Conservation (phyloP, 2,329 filamentous ascomycete genomes). For the Penicillium sp. region DNA sequence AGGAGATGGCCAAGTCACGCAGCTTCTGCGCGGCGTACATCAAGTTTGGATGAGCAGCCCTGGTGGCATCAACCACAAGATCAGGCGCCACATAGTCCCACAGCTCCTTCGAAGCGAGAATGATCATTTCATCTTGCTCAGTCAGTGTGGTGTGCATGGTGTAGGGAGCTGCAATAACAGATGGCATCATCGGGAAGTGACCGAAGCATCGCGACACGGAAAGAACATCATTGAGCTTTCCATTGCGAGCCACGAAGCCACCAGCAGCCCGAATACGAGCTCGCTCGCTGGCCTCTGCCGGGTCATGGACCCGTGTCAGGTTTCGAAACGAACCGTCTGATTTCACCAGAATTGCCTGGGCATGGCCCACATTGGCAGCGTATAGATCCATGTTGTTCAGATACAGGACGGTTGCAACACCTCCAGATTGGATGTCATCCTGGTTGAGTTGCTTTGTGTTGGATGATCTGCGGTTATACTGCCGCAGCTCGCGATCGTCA, state of each 20-base stretch:
- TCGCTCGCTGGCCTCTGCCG: constrained; percentile 81
- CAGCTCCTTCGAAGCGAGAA: constrained; percentile 87
- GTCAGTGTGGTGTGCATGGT: constrained; percentile 77
- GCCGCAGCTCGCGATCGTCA: constrained; percentile 69
- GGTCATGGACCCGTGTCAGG: constrained; percentile 90
- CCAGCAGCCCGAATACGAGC: constrained; percentile 91
- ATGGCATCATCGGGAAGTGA: constrained; percentile 88
- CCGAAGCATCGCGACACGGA: constrained; percentile 94
- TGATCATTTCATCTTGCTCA: constrained; percentile 89
- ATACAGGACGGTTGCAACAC: constrained; percentile 90
- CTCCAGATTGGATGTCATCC: constrained; percentile 87
- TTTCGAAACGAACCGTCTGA: constrained; percentile 82
- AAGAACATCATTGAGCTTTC: constrained; percentile 87
- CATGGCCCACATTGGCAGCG: constrained; percentile 93
- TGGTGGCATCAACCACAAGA: constrained; percentile 87
- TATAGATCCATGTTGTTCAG: constrained; percentile 88
- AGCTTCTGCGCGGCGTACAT: constrained; percentile 96
- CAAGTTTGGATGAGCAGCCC: constrained; percentile 82
- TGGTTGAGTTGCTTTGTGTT: constrained; percentile 79
- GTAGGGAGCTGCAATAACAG: constrained; percentile 88
- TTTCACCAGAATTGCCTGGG: constrained; percentile 92
- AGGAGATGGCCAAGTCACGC: constrained; percentile 91
- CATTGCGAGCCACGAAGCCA: constrained; percentile 93
- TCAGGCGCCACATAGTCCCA: constrained; percentile 94
- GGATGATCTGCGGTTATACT: constrained; percentile 69